phyloP scores from a whole-genome alignment of 495 filamentous ascomycete species.

The Penicillium roqueforti region DNA sequence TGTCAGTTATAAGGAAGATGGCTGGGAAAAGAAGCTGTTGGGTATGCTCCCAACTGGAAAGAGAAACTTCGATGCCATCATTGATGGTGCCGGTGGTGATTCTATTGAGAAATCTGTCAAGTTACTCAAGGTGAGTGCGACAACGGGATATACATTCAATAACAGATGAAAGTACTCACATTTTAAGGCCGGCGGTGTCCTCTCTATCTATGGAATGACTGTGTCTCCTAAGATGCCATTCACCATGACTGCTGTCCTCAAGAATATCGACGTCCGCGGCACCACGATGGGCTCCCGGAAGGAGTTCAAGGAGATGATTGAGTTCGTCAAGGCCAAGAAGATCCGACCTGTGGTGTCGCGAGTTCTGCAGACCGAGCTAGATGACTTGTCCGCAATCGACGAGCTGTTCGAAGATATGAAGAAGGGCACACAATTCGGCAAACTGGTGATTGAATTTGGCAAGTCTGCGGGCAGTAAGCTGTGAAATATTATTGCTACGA shows the following conservation, averaged over 20 bases:
- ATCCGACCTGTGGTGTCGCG: constrained; percentile 62
- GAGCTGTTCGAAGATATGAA: constrained; percentile 71
- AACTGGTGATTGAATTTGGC: constrained; percentile 61
- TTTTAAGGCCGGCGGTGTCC: constrained; percentile 55
- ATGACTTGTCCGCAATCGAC: constrained; percentile 62
- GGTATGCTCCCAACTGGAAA: constrained; percentile 50
- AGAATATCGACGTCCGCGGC: constrained; percentile 68
- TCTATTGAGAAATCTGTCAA: constrained; percentile 54
- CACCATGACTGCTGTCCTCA: constrained; percentile 64
- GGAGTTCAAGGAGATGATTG: constrained; percentile 74
- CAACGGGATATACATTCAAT: not conserved
- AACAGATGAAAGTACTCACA: constrained; percentile 1
- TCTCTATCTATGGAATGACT: constrained; percentile 76
- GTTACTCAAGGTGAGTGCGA: constrained; percentile 50
- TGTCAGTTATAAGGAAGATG: constrained; percentile 59
- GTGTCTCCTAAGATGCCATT: constrained; percentile 68
- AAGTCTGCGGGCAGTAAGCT: constrained; percentile 42
- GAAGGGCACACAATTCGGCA: constrained; percentile 71
- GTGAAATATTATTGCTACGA: constrained; percentile 19
- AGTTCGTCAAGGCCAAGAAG: constrained; percentile 60
- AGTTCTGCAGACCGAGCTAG: constrained; percentile 56
- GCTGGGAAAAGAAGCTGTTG: constrained; percentile 66
- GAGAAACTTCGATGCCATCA: constrained; percentile 61
- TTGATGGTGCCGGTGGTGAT: constrained; percentile 77
- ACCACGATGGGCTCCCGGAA: constrained; percentile 71